Evolutionary conservation across 1,284 basidiomycete genomes (phyloP).

Genomic region (Cryptococcus neoformans): DNA sequence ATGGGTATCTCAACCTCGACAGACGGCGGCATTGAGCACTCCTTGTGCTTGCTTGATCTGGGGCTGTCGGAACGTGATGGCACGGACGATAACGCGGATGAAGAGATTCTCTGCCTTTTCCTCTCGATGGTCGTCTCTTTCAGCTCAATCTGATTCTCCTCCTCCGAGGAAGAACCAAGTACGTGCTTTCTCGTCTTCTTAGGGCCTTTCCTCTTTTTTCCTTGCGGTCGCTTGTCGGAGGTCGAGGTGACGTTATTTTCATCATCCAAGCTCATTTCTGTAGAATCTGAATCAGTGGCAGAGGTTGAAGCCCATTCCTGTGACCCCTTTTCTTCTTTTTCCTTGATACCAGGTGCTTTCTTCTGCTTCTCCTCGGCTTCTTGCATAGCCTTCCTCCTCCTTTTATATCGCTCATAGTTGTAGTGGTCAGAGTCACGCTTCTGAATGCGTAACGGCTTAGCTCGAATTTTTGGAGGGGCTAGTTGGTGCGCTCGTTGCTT

Average conservation of each 20-base stretch:
- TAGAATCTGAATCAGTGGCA: not conserved
- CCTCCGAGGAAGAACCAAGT: not conserved
- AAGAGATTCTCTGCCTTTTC: not conserved
- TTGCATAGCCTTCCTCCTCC: not conserved
- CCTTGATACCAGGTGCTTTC: not conserved
- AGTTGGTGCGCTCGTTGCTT: conserved; percentile 3
- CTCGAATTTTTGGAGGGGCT: not conserved
- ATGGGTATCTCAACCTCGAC: not conserved
- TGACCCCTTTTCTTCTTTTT: conserved; percentile 21
- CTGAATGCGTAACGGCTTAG: not conserved
- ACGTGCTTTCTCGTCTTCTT: not conserved
- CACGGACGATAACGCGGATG: no score
- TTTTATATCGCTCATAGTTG: not conserved
- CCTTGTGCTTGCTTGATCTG: not conserved
- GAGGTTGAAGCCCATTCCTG: conserved; percentile 24
- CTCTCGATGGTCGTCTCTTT: not conserved
- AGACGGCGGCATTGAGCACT: not conserved
- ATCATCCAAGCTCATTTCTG: not conserved
- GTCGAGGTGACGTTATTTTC: not conserved
- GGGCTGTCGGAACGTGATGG: no score
- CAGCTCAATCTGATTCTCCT: not conserved
- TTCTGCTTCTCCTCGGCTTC: not conserved
- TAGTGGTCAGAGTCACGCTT: not conserved
- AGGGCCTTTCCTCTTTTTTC: conserved; percentile 10
- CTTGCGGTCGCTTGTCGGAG: not conserved